These are phyloP conservation scores for Pholiota conissans DNA, from an alignment of 768 basidiomycete genomes.

Conservation along the genomic window DNA sequence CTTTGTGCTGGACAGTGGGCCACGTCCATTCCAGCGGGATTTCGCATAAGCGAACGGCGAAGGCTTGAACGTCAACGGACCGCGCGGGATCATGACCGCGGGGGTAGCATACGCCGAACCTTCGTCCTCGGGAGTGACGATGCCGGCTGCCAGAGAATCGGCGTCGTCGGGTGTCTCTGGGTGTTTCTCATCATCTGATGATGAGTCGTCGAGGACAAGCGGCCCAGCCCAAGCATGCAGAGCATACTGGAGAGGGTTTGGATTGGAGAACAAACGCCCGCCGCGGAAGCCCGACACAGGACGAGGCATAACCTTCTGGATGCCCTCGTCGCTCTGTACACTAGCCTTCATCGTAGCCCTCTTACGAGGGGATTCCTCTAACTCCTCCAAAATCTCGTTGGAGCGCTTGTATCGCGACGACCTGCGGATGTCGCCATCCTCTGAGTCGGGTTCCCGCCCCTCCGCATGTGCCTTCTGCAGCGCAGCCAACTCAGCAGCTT, in stretches of 20 bases:
- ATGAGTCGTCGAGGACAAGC: slow-evolving; percentile 40
- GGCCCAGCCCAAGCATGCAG: slow-evolving; percentile 55
- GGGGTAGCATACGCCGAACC: slow-evolving; percentile 15
- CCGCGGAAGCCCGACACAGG: slow-evolving; percentile 41
- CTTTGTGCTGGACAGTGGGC: not conserved
- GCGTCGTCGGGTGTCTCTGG: slow-evolving; percentile 63
- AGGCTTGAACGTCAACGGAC: slow-evolving; percentile 55
- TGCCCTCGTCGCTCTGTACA: slow-evolving; percentile 2
- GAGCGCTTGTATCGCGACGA: slow-evolving; percentile 32
- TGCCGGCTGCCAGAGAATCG: slow-evolving; percentile 38
- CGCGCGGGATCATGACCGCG: slow-evolving; percentile 24
- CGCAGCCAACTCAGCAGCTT: slow-evolving; percentile 6
- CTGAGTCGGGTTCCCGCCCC: not conserved
- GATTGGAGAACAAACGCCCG: slow-evolving; percentile 52
- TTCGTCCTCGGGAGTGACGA: slow-evolving; percentile 23
- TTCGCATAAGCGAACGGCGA: slow-evolving; percentile 65
- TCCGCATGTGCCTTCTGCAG: not conserved
- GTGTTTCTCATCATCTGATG: slow-evolving; percentile 49
- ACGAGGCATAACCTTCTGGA: slow-evolving; percentile 41
- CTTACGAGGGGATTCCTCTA: slow-evolving; percentile 34
- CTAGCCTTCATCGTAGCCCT: slow-evolving; percentile 12
- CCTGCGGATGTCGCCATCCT: slow-evolving; percentile 19
- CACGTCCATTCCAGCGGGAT: slow-evolving; percentile 48
- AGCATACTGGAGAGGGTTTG: slow-evolving; percentile 63
- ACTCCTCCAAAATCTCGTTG: slow-evolving; percentile 31